Base-by-base conservation (phyloP, 129 eudicot species). In the Silybum marianum region DNA sequence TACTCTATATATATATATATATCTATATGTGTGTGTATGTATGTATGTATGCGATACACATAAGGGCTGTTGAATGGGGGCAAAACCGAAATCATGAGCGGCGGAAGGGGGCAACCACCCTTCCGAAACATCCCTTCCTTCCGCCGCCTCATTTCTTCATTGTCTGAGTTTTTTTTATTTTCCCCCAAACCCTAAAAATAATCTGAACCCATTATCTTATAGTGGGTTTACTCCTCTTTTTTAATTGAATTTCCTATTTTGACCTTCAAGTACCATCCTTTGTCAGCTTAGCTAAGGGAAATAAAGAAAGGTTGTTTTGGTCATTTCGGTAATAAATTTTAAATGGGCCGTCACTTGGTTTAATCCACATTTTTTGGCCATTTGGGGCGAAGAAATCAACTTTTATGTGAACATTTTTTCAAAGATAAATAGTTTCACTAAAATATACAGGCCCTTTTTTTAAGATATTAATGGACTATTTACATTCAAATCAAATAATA, bases 101-200 rank as follows among this genome's bases (percentile, higher is more conserved):
- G 26, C 80, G 34, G 32, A 73, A 44, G 28, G 82, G 84, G 86
- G 84, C 73, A 87, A 84, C 88, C 42, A 74, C 88, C 88, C 88
- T 79, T 36, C 2, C 3, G 83, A 72, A 84, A 73, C 58, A 60
- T 73, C 86, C 86, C 7, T 77, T 19, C 77, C 81, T 71, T 39
- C 78, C 42, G 42, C 63, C 26, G 75, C 87, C 76, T 82, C 82
- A 42, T 82, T 80, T 75, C 54, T 74, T 69, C 2, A 2, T 18
- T 54, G 68, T 16, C 85, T 39, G 73, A 84, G 87, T 46, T 12
- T 2, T 46, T 65, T 44, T 2, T 9, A 4, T 69, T 1, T 78
- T 3, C 6, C 72, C 68, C 25, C 46, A 39, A 66, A 18, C 79
- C 66, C 73, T 48, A 76, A 36, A 0, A n/a, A 6, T 2, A 28